phyloP scores from a whole-genome alignment of 805 yeast species.

The Kockiozyma suomiensis region DNA sequence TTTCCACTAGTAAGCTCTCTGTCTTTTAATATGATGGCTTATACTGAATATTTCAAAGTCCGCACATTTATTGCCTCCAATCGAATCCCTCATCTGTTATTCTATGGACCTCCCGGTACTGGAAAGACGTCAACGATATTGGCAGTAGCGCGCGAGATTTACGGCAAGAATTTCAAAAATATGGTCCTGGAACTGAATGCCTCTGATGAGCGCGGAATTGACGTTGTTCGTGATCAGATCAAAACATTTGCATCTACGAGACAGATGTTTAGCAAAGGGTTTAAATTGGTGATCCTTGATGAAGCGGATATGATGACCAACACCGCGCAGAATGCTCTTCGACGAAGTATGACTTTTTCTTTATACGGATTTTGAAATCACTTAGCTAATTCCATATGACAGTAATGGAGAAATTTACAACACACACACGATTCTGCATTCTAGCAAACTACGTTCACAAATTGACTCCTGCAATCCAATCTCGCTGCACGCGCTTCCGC shows the following conservation, averaged over 20 bases:
- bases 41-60: slow-evolving; percentile 44
- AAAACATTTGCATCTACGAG: slow-evolving; percentile 94
- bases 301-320: slow-evolving; percentile 98
- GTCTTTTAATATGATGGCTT: not conserved
- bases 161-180: slow-evolving; percentile 77
- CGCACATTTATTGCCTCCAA: slow-evolving; percentile 82
- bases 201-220: slow-evolving; percentile 96
- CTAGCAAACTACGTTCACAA: slow-evolving; percentile 96
- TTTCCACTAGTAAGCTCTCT: slow-evolving; percentile 59
- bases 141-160: slow-evolving; percentile 84
- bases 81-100: slow-evolving; percentile 83
- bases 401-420: slow-evolving; percentile 82
- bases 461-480: slow-evolving; percentile 88
- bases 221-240: slow-evolving; percentile 96
- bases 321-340: slow-evolving; percentile 92
- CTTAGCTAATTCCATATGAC: not conserved
- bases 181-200: slow-evolving; percentile 95
- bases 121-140: slow-evolving; percentile 89
- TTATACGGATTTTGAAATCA: slow-evolving; percentile 51
- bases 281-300: slow-evolving; percentile 86
- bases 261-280: slow-evolving; percentile 94
- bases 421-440: slow-evolving; percentile 88
- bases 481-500: slow-evolving; percentile 93
- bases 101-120: slow-evolving; percentile 95
- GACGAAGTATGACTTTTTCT: slow-evolving; percentile 75